Base-by-base conservation (phyloP, 805 yeast species). In the Saccharomycopsis fibuligera region DNA sequence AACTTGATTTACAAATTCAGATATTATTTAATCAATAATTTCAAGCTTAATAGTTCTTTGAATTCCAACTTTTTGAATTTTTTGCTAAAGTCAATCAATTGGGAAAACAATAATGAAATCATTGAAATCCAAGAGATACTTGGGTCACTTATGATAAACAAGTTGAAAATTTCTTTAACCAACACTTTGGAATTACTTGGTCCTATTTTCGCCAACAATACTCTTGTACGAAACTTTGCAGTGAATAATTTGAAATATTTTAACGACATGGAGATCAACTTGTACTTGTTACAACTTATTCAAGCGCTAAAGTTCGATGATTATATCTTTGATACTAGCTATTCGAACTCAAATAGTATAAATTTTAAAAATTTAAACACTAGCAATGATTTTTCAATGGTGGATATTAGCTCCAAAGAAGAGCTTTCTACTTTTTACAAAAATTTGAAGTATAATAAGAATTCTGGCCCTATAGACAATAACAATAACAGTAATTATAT, bases 1-100 rank as follows among this genome's bases (percentile, higher is more conserved):
- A 87, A 88, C 55, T 65, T 88, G 59, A 74, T 91, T 8, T 91
- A 98, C 97, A 86, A 85, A 63, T 91, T 84, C 64, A 68, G 98
- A 47, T 93, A 86, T 65, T 90, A 81, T 63, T 66, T 86, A 17
- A 69, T 85, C n/a, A 75, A 81, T 46, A 80, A 80, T 57, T 52
- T 49, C 42, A 49, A 49, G 23, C 37, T 52, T 14, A 52, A 52
- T 27, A 49, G 48, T 21, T 41, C 49, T 6, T 41, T 44, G 30
- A 41, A 48, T 21, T 78, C 78, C 58, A 77, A 74, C 48, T 83
- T 83, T 1, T 68, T 86, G 48, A 83, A 90, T 24, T 91, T 91
- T 63, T 82, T 93, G 52, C 73, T 91, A 55, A 88, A 89, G 62
- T 81, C 95, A 39, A 85, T 90, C 16, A 83, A 90, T 56, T 86